Evolutionary conservation across 805 yeast genomes (phyloP), one percentile per base, ranked within the genome.

Genomic region (Teunomyces stri): DNA sequence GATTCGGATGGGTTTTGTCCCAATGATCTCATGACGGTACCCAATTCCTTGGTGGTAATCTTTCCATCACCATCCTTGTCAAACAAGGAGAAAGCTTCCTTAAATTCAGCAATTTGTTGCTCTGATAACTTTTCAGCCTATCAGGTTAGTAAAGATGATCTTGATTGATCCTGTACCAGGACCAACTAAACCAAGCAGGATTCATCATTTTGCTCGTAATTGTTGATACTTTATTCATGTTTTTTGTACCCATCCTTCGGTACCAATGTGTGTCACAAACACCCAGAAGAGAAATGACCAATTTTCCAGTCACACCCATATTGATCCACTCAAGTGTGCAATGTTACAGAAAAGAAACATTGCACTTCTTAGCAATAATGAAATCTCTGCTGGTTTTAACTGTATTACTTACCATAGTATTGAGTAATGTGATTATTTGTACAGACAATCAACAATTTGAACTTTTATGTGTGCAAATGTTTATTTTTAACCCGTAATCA

Each of bases 11-110:
- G 99, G 62, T 92, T 92, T 70, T 90, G 94, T 44, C 99, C 99
- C 63, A 94, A 78, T n/a, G 97, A 89, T 74, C 99, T 86, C 99
- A 94, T 94, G 45, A 94, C 99, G 3, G 97, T 90, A 55, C 98
- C 97, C 57, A 94, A 79, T 72, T 94, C 99, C 62, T 88, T 81
- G 58, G 97, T 88, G 49, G 97, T 89, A 75, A 94, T 94, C 64
- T 89, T 89, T 56, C 99, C 99, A 70, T 91, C 97, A 63, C 91
- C 87, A 68, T 94, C 96, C 68, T 90, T 90, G 76, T 94, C 99
- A 60, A 94, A 94, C 55, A 94, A 81, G 51, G 97, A 89, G 68
- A 94, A 94, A 5, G 99, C 99, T 76, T 94, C 99, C 70, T 89
- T 90, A 74, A 94, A 94, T 62, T 94, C 98, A 50, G 94, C 86